Percentiles rank a stretch among this genome's conserved stretches.
Evolutionary conservation across 495 filamentous ascomycete genomes (phyloP).

Genomic region (Staphylotrichum longicolle): DNA sequence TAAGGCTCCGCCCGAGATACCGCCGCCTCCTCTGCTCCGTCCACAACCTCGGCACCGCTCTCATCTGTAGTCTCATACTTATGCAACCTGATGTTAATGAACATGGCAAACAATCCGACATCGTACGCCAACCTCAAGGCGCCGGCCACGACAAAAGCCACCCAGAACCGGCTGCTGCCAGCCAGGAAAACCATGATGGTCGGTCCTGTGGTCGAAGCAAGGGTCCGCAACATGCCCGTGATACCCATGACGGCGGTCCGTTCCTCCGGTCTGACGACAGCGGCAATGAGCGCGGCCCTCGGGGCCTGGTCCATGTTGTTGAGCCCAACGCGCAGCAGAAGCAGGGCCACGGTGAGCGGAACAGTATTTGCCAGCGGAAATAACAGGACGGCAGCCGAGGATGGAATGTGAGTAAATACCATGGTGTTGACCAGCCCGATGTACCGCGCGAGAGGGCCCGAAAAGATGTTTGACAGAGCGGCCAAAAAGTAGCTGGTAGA

Average conservation of each 20-base stretch:
- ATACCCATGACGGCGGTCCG: constrained; percentile 79
- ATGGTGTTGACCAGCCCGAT: constrained; percentile 70
- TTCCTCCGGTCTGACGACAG: constrained; percentile 68
- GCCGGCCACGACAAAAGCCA: constrained; percentile 73
- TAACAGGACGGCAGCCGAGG: constrained; percentile 42
- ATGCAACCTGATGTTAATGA: constrained; percentile 51
- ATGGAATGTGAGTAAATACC: constrained; percentile 49
- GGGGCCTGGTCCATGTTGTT: constrained; percentile 79
- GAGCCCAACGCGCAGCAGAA: constrained; percentile 61
- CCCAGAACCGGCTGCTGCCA: constrained; percentile 61
- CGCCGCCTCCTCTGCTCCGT: background rate
- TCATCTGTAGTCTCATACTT: constrained; percentile 32
- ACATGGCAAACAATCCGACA: constrained; percentile 67
- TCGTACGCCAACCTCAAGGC: constrained; percentile 69
- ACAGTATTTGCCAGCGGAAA: constrained; percentile 41
- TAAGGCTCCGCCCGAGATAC: background rate
- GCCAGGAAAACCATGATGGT: constrained; percentile 70
- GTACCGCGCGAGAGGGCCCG: constrained; percentile 69
- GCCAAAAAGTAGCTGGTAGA: constrained; percentile 39
- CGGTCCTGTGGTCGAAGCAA: constrained; percentile 63
- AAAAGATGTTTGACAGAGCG: constrained; percentile 60
- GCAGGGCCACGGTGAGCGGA: constrained; percentile 56
- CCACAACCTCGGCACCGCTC: background rate
- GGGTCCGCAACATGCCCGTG: constrained; percentile 67
- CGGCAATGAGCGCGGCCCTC: constrained; percentile 75